A percentile compares a stretch with the other conserved stretches of the same genome.
phyloP scores from a whole-genome alignment of 78 protist species.

The Acrasis kona region DNA sequence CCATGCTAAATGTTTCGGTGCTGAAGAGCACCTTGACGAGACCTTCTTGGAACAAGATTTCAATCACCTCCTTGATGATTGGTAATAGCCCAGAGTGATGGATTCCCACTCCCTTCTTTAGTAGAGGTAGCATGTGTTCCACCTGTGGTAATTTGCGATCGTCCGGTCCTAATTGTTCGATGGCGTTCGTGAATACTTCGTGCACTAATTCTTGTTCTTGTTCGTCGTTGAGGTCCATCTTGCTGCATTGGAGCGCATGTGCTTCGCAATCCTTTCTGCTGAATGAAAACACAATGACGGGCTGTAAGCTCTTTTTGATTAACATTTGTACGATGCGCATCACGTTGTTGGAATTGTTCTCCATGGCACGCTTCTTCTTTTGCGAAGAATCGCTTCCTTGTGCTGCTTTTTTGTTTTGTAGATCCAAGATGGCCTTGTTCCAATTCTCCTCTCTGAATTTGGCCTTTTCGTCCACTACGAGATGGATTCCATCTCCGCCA shows the following conservation, averaged over 20 bases:
- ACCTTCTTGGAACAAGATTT: slow-evolving; percentile 58
- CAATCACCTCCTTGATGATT: slow-evolving; percentile 59
- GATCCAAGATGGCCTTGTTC: slow-evolving; percentile 37
- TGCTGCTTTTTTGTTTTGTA: no score
- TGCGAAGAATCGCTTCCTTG: background rate
- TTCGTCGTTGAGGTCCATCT: slow-evolving; percentile 19
- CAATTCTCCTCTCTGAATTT: slow-evolving; percentile 38
- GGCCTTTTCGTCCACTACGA: slow-evolving; percentile 35
- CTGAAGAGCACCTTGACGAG: slow-evolving; percentile 38
- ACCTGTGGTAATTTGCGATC: slow-evolving; percentile 45
- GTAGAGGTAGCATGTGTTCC: slow-evolving; percentile 49
- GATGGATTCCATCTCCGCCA: slow-evolving; percentile 44
- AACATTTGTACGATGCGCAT: background rate
- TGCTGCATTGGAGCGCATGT: slow-evolving; percentile 9
- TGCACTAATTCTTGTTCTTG: slow-evolving; percentile 21
- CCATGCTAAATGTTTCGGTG: slow-evolving; percentile 81
- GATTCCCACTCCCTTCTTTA: slow-evolving; percentile 71
- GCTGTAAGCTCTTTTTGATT: slow-evolving; percentile 18
- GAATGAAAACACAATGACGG: slow-evolving; percentile 58
- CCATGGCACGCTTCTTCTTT: background rate
- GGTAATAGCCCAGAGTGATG: slow-evolving; percentile 79
- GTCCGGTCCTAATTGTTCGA: slow-evolving; percentile 41
- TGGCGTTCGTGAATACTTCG: slow-evolving; percentile 48
- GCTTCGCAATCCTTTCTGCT: slow-evolving; percentile 37
- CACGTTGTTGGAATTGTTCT: background rate